A percentile compares a stretch with the other conserved stretches of the same genome.
phyloP scores from a whole-genome alignment of 495 filamentous ascomycete genomes.

The Trichoderma orchidacearum region DNA sequence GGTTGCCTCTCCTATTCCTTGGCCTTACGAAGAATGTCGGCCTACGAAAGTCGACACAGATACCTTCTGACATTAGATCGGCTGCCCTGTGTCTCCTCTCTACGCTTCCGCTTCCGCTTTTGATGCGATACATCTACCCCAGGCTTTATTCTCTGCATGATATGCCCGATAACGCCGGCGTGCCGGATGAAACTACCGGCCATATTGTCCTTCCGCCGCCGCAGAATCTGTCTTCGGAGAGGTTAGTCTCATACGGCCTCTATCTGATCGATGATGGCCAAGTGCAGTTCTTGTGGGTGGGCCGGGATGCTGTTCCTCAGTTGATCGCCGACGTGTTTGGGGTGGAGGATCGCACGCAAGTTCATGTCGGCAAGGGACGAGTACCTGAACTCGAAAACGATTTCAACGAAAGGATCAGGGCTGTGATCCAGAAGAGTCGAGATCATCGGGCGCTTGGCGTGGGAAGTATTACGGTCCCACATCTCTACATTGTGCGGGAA shows the following conservation, averaged over 20 bases:
- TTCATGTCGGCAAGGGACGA: slow-evolving; percentile 81
- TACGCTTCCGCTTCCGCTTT: slow-evolving; percentile 76
- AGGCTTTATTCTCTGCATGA: slow-evolving; percentile 89
- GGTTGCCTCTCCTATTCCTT: slow-evolving; percentile 78
- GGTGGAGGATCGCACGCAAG: slow-evolving; percentile 56
- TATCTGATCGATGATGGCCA: slow-evolving; percentile 97
- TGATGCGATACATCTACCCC: slow-evolving; percentile 97
- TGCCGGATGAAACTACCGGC: slow-evolving; percentile 71
- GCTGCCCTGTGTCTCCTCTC: slow-evolving; percentile 87
- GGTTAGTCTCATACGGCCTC: slow-evolving; percentile 82
- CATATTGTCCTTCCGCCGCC: slow-evolving; percentile 78
- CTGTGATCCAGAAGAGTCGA: slow-evolving; percentile 79
- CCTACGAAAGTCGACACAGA: slow-evolving; percentile 87
- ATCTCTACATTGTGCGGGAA: slow-evolving; percentile 85
- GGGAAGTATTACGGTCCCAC: slow-evolving; percentile 81
- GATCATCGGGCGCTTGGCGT: slow-evolving; percentile 75
- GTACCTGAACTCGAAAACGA: slow-evolving; percentile 85
- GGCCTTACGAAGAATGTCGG: slow-evolving; percentile 94
- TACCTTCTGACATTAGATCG: slow-evolving; percentile 88
- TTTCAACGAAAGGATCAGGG: slow-evolving; percentile 87
- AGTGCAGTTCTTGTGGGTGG: slow-evolving; percentile 96
- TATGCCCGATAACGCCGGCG: slow-evolving; percentile 89
- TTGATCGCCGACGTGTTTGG: slow-evolving; percentile 85
- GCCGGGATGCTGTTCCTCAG: slow-evolving; percentile 82
- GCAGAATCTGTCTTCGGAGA: slow-evolving; percentile 75